A percentile compares a stretch with the other conserved stretches of the same genome.
Conservation (phyloP, 345 rosid genomes). For the Cochlearia excelsa region DNA sequence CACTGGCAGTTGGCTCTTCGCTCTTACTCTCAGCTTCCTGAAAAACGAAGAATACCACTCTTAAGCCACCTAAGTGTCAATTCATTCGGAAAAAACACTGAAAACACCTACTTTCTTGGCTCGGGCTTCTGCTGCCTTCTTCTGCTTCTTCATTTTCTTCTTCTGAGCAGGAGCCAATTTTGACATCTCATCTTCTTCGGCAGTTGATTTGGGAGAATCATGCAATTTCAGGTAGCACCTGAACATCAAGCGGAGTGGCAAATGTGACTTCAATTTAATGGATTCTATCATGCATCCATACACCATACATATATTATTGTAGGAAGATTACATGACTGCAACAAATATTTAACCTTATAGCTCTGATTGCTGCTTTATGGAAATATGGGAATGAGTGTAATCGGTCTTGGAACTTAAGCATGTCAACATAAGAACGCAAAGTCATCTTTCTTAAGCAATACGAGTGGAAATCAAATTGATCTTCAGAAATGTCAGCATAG, state of each 20-base stretch:
- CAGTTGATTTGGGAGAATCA: constrained; percentile 77
- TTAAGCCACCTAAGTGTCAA: constrained; percentile 24
- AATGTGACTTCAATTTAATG: constrained; percentile 7
- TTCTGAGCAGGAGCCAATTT: constrained; percentile 87
- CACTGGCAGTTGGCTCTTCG: constrained; percentile 69
- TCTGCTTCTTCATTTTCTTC: constrained; percentile 90
- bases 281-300: constrained; percentile 14
- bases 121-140: constrained; percentile 94
- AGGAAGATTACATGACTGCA: constrained; percentile 9
- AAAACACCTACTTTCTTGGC: constrained; percentile 75
- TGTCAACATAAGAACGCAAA: constrained; percentile 88
- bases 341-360: constrained; percentile 62
- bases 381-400: constrained; percentile 90
- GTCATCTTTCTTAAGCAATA: constrained; percentile 99
- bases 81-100: constrained; percentile 9
- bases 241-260: constrained; percentile 20
- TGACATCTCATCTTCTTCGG: constrained; percentile 74
- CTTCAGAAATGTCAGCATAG: constrained; percentile 95
- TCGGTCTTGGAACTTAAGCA: constrained; percentile 97
- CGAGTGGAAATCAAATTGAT: constrained; percentile 98
- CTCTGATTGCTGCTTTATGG: constrained; percentile 93
- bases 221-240: constrained; percentile 89
- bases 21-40: constrained; percentile 92
- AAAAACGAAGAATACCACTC: constrained; percentile 32
- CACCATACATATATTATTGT: not conserved